These are phyloP conservation scores for Trichosporon asahii DNA, from an alignment of 1,284 basidiomycete species.

Conservation along the genomic window DNA sequence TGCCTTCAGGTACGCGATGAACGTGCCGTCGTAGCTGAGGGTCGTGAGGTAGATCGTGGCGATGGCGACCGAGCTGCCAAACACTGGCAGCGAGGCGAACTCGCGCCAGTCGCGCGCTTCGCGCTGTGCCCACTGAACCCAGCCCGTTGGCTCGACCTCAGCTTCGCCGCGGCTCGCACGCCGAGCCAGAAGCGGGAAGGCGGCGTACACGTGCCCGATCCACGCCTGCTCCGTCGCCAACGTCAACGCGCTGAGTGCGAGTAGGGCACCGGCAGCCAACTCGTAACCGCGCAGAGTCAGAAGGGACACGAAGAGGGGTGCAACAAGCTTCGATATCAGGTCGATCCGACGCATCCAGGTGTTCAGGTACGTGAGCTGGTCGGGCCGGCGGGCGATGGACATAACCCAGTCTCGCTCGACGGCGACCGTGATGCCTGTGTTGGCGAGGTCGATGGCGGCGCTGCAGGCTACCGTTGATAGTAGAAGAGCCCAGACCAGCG, in stretches of 20 bases:
- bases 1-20: conserved; percentile 46
- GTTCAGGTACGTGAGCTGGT: conserved; percentile 44
- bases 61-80: conserved; percentile 47
- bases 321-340: conserved; percentile 53
- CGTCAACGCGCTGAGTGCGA: conserved; percentile 35
- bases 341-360: conserved; percentile 54
- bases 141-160: not conserved
- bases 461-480: conserved; percentile 46
- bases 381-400: conserved; percentile 44
- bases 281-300: conserved; percentile 43
- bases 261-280: conserved; percentile 34
- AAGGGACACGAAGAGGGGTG: conserved; percentile 55
- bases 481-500: conserved; percentile 38
- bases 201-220: conserved; percentile 48
- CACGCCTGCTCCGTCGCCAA: conserved; percentile 44
- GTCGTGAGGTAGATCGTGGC: conserved; percentile 55
- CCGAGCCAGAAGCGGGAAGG: conserved; percentile 39
- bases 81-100: conserved; percentile 52
- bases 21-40: conserved; percentile 50
- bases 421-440: conserved; percentile 53
- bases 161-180: not conserved
- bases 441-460: conserved; percentile 43
- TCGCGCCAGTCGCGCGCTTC: conserved; percentile 50
- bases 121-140: conserved; percentile 15
- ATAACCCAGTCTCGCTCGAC: conserved; percentile 57